Evolutionary conservation across 2,329 filamentous ascomycete species (phyloP), one percentile per base, ranked within the genome.

Genomic region (Nannizziopsis barbatae): DNA sequence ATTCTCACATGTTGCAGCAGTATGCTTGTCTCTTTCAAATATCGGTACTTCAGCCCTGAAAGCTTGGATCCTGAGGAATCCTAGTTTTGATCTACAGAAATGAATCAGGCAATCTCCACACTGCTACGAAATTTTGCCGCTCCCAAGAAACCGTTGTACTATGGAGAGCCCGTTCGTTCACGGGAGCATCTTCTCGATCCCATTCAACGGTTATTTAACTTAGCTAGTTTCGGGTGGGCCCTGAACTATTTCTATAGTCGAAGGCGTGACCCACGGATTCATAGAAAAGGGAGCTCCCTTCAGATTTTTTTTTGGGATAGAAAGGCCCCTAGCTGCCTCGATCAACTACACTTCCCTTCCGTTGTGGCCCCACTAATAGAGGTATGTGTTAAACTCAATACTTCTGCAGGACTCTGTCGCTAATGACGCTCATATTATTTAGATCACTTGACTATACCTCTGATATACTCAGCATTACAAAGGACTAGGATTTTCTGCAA

Each of bases 401-500:
- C 12, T 35, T 10, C 12, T 17, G 15, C 33, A 30, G n/a, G 22
- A 17, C n/a, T 5, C 27, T n/a, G 18, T 33, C 11, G 22, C 22
- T 27, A 27, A 27, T n/a, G n/a, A 7, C 22, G 10, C 37, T 47
- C 17, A 47, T 38, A 22, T 15, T 8, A 41, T 15, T 5, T 41
- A 7, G 17, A 41, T 11, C 2, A 32, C 7, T 14, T 27, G 45
- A 42, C 36, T 36, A 20, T 17, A 39, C 33, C 7, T 3, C 9
- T 15, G 5, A 8, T 40, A 6, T 40, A 15, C 20, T 18, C 7
- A 40, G 17, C 2, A 30, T 14, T 14, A n/a, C 30, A 10, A 33
- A 42, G 9, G 2, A 11, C 15, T 3, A 10, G 3, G 14, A 12
- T 15, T 10, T 33, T 47, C n/a, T 39, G 4, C 20, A 39, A 75